phyloP scores from a whole-genome alignment of 2,329 filamentous ascomycete genomes.

The Penicillium sp. region DNA sequence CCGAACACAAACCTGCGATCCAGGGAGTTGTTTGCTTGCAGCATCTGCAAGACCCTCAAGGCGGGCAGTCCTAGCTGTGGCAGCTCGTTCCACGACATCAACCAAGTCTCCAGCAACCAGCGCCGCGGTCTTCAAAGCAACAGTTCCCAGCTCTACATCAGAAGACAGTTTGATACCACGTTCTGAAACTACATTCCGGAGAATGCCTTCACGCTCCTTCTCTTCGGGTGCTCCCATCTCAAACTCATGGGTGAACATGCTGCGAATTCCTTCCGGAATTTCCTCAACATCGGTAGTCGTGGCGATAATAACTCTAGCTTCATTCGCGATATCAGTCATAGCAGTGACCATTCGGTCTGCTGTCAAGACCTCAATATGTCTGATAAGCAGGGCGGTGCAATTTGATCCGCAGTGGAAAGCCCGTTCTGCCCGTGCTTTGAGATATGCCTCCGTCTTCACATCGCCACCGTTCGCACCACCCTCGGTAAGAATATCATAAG shows the following conservation, averaged over 20 bases:
- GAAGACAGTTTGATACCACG: slow-evolving; percentile 75
- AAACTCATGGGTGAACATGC: slow-evolving; percentile 91
- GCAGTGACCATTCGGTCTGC: slow-evolving; percentile 87
- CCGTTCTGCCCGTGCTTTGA: slow-evolving; percentile 83
- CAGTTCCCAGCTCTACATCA: slow-evolving; percentile 77
- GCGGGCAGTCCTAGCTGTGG: slow-evolving; percentile 73
- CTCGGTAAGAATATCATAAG: slow-evolving; percentile 93
- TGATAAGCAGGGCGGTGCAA: slow-evolving; percentile 80
- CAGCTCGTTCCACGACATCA: slow-evolving; percentile 88
- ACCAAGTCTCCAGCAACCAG: slow-evolving; percentile 91
- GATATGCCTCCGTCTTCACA: slow-evolving; percentile 88
- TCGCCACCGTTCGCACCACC: slow-evolving; percentile 83
- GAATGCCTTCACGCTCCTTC: slow-evolving; percentile 82
- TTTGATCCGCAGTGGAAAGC: slow-evolving; percentile 85
- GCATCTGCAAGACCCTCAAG: slow-evolving; percentile 68
- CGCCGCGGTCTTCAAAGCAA: slow-evolving; percentile 93
- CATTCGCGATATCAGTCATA: slow-evolving; percentile 78
- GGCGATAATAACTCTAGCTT: slow-evolving; percentile 80
- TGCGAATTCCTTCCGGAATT: slow-evolving; percentile 83
- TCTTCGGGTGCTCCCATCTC: slow-evolving; percentile 94
- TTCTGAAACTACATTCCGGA: slow-evolving; percentile 75
- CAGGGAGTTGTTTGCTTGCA: slow-evolving; percentile 29
- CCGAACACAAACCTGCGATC: slow-evolving; percentile 60
- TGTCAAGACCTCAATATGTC: slow-evolving; percentile 86
- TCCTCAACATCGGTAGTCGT: slow-evolving; percentile 96